phyloP scores from a whole-genome alignment of 345 rosid genomes.

The Hibiscus mutabilis region DNA sequence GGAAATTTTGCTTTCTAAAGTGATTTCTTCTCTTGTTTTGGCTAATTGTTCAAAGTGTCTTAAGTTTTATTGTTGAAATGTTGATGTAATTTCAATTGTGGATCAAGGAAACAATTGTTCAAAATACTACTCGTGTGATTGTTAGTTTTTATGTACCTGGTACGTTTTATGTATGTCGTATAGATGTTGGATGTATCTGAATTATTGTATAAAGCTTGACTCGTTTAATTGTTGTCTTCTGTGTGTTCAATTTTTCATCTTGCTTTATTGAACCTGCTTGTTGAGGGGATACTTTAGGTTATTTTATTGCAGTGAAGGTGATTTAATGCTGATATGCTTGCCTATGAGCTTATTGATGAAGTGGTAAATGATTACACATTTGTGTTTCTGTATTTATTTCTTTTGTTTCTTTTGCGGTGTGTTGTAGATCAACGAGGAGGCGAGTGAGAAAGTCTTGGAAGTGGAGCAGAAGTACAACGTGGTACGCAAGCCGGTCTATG shows the following conservation, averaged over 20 bases:
- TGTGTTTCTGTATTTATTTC: neutral
- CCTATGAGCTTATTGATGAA: too few relatives aligned
- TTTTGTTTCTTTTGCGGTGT: neutral
- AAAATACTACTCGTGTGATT: neutral
- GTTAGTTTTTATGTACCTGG: neutral
- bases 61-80: neutral
- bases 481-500: conserved; percentile 81
- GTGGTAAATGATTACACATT: neutral
- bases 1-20: neutral
- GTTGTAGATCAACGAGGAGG: conserved; percentile 81
- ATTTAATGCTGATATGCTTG: neutral
- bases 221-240: neutral
- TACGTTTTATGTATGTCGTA: neutral
- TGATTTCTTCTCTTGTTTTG: neutral
- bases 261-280: neutral
- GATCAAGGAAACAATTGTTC: neutral
- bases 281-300: too few relatives aligned
- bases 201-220: neutral
- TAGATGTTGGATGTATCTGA: neutral
- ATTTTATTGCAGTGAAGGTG: neutral
- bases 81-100: neutral
- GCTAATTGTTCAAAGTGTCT: neutral
- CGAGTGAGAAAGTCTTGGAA: conserved; percentile 84
- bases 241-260: neutral
- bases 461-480: conserved; percentile 79